Evolutionary conservation across 495 filamentous ascomycete species (phyloP).

Genomic region (Penicillium taxi): DNA sequence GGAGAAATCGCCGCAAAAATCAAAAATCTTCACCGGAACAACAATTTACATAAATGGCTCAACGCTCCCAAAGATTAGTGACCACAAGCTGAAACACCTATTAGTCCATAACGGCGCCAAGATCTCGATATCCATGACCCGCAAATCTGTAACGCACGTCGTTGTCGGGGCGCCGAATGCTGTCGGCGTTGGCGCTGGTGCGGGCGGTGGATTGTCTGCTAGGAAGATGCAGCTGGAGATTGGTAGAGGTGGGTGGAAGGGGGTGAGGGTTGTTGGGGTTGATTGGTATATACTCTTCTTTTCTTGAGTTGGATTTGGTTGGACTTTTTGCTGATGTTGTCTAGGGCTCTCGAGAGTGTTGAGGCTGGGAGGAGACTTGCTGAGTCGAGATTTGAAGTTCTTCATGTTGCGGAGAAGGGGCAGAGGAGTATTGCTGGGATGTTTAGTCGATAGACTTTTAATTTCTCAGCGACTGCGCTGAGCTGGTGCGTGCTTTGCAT

Average conservation of each 20-base stretch:
- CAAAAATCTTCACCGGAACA: constrained; percentile 53
- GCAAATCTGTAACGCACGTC: constrained; percentile 76
- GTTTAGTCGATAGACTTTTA: constrained; percentile 21
- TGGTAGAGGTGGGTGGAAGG: constrained; percentile 43
- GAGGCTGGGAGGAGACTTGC: constrained; percentile 64
- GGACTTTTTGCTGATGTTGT: background rate
- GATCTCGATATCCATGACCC: constrained; percentile 58
- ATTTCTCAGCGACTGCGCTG: constrained; percentile 2
- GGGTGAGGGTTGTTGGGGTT: constrained; percentile 72
- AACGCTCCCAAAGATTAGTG: constrained; percentile 70
- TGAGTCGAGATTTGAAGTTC: constrained; percentile 59
- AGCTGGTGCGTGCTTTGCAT: constrained; percentile 6
- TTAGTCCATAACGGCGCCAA: constrained; percentile 64
- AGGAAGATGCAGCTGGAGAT: constrained; percentile 83
- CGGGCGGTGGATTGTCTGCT: constrained; percentile 72
- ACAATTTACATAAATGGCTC: constrained; percentile 85
- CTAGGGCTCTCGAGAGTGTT: constrained; percentile 72
- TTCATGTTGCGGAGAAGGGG: constrained; percentile 51
- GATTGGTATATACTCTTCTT: constrained; percentile 57
- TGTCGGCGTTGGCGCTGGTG: constrained; percentile 35
- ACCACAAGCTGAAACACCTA: constrained; percentile 77
- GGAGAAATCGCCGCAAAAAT: background rate
- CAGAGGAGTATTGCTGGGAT: constrained; percentile 55
- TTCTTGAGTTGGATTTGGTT: background rate
- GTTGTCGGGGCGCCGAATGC: constrained; percentile 60